Base-by-base conservation (phyloP, 495 filamentous ascomycete species). In the Aspergillus homomorphus region DNA sequence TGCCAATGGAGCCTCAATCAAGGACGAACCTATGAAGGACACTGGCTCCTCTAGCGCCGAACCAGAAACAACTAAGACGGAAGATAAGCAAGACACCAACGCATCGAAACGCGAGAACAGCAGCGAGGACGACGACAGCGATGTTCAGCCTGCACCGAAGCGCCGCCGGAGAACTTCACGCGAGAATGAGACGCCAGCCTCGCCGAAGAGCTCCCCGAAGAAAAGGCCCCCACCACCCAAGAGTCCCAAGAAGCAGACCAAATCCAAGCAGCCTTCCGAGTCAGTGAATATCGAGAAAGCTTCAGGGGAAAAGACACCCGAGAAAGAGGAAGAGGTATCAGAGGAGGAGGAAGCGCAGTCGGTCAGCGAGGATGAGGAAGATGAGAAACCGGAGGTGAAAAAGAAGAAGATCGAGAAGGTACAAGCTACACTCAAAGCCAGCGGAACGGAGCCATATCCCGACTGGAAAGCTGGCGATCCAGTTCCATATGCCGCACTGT, bases 401-500 rank as follows among this genome's bases (percentile, higher is more conserved):
- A 87, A 84, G 19, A 91, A 94, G 72, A 86, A 84, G 12, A 86
- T 91, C 28, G 84, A 93, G 65, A 89, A 89, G 63, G 82, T 94
- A n/a, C 93, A 97, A 64, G 84, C 86, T 3, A 88, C 85, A 4
- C 71, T 97, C 30, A 79, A 82, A 46, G 81, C 78, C 20, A 81
- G 74, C 53, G 73, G 73, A 12, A 88, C 90, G 59, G 89, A 96
- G 69, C 89, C 89, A 45, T 98, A 92, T 73, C 91, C 92, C 5
- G 93, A 98, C 71, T 98, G 94, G 94, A 87, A 90, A 66, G 71
- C 87, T 19, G 92, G 91, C 30, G 84, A 89, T 44, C 90, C 92
- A 24, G 90, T 96, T 0, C 94, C 94, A 12, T 98, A 98, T 63
- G 95, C 92, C 24, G 94, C 95, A 38, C 81, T 98, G 21, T 97